Evolutionary conservation across 2,329 filamentous ascomycete species (phyloP).

Genomic region (Calonectria montana): DNA sequence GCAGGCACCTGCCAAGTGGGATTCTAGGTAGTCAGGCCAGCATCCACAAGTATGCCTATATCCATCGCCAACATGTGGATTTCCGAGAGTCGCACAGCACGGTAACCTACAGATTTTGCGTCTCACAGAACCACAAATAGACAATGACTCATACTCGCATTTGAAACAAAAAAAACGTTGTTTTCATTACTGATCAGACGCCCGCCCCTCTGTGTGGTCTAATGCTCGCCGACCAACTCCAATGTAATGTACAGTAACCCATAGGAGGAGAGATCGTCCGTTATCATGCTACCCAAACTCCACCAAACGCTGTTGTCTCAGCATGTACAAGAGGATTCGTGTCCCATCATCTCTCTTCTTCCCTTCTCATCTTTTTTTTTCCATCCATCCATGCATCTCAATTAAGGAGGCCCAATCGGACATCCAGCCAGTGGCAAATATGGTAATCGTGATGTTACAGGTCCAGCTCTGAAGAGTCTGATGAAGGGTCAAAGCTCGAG

Average conservation of each 20-base stretch:
- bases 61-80: neutral
- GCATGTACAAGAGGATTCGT: constrained; percentile 45
- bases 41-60: neutral
- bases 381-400: constrained; percentile 21
- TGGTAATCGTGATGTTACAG: constrained; percentile 43
- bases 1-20: too few species aligned
- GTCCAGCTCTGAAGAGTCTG: constrained; percentile 41
- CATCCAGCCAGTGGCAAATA: constrained; percentile 28
- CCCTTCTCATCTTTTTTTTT: constrained; percentile 24
- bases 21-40: neutral
- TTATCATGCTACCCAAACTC: constrained; percentile 52
- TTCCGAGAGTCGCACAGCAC: neutral
- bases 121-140: neutral
- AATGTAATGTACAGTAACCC: constrained; percentile 63
- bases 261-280: constrained; percentile 66
- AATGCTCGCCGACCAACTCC: constrained; percentile 57
- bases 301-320: constrained; percentile 43
- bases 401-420: constrained; percentile 35
- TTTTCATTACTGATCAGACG: constrained; percentile 49
- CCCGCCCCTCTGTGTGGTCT: constrained; percentile 53
- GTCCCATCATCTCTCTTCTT: constrained; percentile 30
- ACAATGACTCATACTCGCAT: neutral
- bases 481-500: constrained; percentile 50
- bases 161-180: constrained; percentile 10
- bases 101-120: neutral